Evolutionary conservation across 2,329 filamentous ascomycete species (phyloP).

Genomic region (Drechslera avenae): DNA sequence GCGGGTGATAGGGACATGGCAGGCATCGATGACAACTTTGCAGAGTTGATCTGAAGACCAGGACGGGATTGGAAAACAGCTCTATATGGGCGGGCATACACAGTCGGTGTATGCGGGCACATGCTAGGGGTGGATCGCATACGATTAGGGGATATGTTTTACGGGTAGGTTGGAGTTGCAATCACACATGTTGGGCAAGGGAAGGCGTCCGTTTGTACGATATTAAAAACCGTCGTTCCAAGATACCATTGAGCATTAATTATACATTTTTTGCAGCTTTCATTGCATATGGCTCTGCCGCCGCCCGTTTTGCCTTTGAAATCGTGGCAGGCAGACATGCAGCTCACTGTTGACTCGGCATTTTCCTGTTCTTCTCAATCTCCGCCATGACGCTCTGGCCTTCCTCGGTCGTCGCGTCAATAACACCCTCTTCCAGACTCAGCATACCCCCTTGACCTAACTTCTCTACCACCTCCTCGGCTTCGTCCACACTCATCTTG

Average conservation of each 20-base stretch:
- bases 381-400: conserved; percentile 78
- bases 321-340: too few species aligned
- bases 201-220: too few species aligned
- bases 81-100: neutral
- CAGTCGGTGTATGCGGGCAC: too few species aligned
- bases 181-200: too few species aligned
- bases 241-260: conserved; percentile 11
- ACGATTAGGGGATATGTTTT: too few species aligned
- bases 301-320: too few species aligned
- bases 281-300: neutral
- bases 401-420: conserved; percentile 91
- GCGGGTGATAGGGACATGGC: conserved; percentile 57
- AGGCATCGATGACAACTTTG: conserved; percentile 66
- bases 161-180: too few species aligned
- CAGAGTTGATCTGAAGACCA: conserved; percentile 53
- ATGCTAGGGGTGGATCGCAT: too few species aligned
- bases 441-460: conserved; percentile 85
- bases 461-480: conserved; percentile 81
- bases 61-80: too few species aligned
- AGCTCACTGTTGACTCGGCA: conserved; percentile 48
- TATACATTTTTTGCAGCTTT: conserved; percentile 14
- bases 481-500: conserved; percentile 86
- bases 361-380: conserved; percentile 55
- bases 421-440: conserved; percentile 89
- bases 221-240: conserved; percentile 1